phyloP scores from a whole-genome alignment of 331 rosid species.

The Telfairia occidentalis region DNA sequence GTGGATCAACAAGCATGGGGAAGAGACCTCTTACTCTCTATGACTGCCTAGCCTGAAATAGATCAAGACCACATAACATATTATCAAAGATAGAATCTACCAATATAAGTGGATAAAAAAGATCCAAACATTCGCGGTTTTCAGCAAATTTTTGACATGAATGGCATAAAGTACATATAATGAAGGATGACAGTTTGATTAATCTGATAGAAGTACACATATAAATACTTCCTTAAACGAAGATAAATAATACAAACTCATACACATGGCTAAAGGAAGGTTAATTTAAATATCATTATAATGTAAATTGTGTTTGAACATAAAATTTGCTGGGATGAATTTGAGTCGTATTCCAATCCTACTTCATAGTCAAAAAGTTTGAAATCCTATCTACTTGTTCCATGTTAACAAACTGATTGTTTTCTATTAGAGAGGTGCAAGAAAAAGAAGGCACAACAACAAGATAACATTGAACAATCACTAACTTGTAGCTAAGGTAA shows the following conservation, averaged over 20 bases:
- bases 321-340: too few species aligned
- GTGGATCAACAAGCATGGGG: constrained; percentile 98
- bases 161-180: neutral
- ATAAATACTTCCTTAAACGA: neutral
- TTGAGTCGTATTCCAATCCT: too few species aligned
- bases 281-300: too few species aligned
- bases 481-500: neutral
- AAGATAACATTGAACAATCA: neutral
- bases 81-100: neutral
- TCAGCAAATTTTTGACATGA: neutral
- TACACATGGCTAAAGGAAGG: neutral
- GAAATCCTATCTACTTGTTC: neutral
- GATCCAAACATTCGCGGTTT: neutral
- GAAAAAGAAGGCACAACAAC: neutral
- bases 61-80: neutral
- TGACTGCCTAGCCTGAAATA: constrained; percentile 88
- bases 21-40: constrained; percentile 90
- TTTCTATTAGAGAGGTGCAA: neutral
- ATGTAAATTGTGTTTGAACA: too few species aligned
- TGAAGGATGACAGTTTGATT: neutral
- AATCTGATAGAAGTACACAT: neutral
- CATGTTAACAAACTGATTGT: neutral
- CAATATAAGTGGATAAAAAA: neutral
- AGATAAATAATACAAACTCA: neutral
- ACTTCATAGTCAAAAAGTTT: too few species aligned